A percentile compares a stretch with the other conserved stretches of the same genome.
Conservation (phyloP, 1,284 basidiomycete species). For the Cerioporus squamosus region DNA sequence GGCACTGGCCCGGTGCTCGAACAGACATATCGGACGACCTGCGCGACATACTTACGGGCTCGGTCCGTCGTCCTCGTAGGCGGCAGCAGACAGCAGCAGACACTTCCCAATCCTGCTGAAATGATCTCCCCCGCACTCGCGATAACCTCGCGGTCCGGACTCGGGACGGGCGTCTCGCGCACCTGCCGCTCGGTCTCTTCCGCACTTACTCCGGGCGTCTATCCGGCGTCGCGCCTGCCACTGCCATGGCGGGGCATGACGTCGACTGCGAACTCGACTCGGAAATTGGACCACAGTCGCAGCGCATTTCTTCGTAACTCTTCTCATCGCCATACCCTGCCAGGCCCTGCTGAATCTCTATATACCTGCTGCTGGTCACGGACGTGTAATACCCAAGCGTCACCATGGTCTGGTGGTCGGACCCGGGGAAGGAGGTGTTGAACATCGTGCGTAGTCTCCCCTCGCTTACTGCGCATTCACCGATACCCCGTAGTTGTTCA, state of each 20-base stretch:
- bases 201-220: background rate
- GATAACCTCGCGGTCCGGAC: background rate
- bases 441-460: slow-evolving; percentile 58
- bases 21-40: slow-evolving; percentile 1
- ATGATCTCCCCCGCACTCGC: no score
- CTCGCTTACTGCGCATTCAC: slow-evolving; percentile 1
- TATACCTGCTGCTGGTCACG: background rate
- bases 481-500: slow-evolving; percentile 67
- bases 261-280: slow-evolving; percentile 4
- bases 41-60: background rate
- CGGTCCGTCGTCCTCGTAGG: background rate
- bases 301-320: background rate
- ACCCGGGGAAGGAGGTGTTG: slow-evolving; percentile 78
- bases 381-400: background rate
- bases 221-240: no score
- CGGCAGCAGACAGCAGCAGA: no score
- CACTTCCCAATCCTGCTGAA: background rate
- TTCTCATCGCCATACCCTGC: background rate
- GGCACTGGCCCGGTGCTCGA: slow-evolving; percentile 19
- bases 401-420: slow-evolving; percentile 75
- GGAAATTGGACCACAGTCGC: background rate
- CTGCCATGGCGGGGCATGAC: slow-evolving; percentile 16
- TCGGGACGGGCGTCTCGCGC: background rate
- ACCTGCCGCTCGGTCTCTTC: background rate
- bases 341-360: background rate